Base-by-base conservation (phyloP, 176 grass and related monocot species). In the Oryza coarctata region DNA sequence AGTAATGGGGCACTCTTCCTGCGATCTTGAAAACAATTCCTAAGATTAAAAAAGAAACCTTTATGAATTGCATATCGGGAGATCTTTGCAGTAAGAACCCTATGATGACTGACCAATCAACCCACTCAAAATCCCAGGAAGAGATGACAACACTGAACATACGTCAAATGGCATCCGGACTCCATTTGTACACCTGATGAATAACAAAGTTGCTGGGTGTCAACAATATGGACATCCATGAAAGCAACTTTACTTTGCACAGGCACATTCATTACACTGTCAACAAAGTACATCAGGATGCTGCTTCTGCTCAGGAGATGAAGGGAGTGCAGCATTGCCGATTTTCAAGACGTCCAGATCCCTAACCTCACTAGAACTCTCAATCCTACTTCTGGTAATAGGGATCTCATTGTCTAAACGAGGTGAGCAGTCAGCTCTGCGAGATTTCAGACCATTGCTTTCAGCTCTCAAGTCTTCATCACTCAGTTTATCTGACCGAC, bases 361-460 rank as follows among this genome's bases (percentile, higher is more conserved):
- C 83, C 29, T 84, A 68, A 57, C 52, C 67, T 80, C 76, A 17
- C 38, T 77, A 6, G 64, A 69, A 34, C 68, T 86, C 65, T 70
- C 74, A 7, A 66, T 33, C 23, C 66, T 87, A 0, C 23, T 74
- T 81, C 77, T 83, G 47, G 69, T 70, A 72, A 88, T 70, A 44
- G 88, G 85, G n/a, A 86, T 82, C 58, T 80, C 77, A 25, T 49
- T 68, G 11, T 90, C 85, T 82, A 88, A 85, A 83, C 73, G 62
- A 22, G 64, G 67, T 7, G 63, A 39, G 44, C 68, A 71, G 9
- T 33, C 82, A 31, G 68, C 68, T 9, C 40, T 47, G 13, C 62
- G 50, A 69, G 66, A 70, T 40, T 71, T 74, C 13, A 72, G 71
- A 62, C 84, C 89, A 82, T 82, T 86, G 65, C 73, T 86, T 82